phyloP scores from a whole-genome alignment of 805 yeast species.

The Zygoascus biomembranicola region DNA sequence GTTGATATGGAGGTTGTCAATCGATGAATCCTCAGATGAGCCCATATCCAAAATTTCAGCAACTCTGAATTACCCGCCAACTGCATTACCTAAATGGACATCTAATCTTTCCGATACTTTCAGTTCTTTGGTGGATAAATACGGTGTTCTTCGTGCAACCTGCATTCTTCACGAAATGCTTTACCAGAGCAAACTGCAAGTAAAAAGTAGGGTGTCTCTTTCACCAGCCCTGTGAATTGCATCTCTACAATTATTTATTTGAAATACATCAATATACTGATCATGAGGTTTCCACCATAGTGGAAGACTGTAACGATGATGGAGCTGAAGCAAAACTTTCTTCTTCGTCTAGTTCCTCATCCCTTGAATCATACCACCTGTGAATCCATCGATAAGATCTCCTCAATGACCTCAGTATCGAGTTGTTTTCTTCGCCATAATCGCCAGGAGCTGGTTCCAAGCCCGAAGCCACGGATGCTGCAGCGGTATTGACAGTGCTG shows the following conservation, averaged over 20 bases:
- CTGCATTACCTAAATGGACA: background rate
- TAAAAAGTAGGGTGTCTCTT: background rate
- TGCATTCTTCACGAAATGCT: slow-evolving; percentile 5
- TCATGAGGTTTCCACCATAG: too few relatives aligned
- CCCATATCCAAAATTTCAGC: background rate
- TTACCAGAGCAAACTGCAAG: background rate
- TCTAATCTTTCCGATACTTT: slow-evolving; percentile 1
- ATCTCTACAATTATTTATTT: too few relatives aligned
- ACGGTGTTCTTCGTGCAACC: slow-evolving; percentile 7
- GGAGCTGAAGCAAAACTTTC: background rate
- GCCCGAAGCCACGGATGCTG: background rate
- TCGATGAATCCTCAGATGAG: background rate
- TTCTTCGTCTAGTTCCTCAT: background rate
- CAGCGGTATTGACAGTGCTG: background rate
- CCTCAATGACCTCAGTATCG: slow-evolving; percentile 19
- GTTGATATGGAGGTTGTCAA: slow-evolving; percentile 1
- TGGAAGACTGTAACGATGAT: too few relatives aligned
- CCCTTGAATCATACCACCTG: slow-evolving; percentile 13
- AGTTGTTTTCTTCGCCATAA: slow-evolving; percentile 23
- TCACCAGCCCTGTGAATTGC: background rate
- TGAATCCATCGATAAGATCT: slow-evolving; percentile 22
- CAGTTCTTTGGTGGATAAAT: slow-evolving; percentile 2
- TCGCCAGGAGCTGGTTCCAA: slow-evolving; percentile 12
- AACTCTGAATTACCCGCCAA: background rate
- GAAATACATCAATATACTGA: too few relatives aligned